Evolutionary conservation across 768 basidiomycete species (phyloP).

Genomic region (Boletus subparvulus): DNA sequence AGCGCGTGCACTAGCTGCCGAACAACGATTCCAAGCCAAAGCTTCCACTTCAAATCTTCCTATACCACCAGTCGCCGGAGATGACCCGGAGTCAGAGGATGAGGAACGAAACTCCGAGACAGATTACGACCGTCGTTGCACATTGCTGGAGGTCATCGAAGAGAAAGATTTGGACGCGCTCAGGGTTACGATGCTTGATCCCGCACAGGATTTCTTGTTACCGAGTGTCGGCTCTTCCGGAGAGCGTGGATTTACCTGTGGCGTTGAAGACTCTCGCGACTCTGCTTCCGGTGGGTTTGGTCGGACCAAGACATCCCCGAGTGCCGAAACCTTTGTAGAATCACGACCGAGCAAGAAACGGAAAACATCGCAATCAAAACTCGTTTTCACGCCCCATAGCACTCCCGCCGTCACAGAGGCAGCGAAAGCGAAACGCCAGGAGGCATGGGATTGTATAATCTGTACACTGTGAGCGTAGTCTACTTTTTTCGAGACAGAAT

Average conservation of each 20-base stretch:
- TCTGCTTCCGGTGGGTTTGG: background rate
- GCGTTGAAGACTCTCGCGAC: background rate
- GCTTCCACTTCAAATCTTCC: constrained; percentile 10
- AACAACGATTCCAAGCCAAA: constrained; percentile 53
- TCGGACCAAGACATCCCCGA: background rate
- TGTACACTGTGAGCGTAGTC: constrained; percentile 60
- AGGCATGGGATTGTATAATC: constrained; percentile 52
- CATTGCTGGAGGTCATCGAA: constrained; percentile 48
- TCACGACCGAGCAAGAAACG: constrained; percentile 17
- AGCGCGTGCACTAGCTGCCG: constrained; percentile 74
- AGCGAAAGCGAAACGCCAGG: constrained; percentile 38
- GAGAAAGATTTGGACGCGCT: constrained; percentile 44
- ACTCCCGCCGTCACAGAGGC: background rate
- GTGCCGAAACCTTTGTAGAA: background rate
- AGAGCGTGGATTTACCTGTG: constrained; percentile 1
- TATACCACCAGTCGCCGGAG: constrained; percentile 19
- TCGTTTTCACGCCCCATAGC: background rate
- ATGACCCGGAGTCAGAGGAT: constrained; percentile 35
- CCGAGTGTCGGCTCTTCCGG: constrained; percentile 14
- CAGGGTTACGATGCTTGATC: constrained; percentile 44
- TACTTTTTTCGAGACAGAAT: background rate
- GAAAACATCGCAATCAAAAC: constrained; percentile 22
- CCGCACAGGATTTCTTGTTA: constrained; percentile 53
- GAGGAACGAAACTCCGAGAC: constrained; percentile 48
- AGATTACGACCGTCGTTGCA: constrained; percentile 49